phyloP scores from a whole-genome alignment of 371 early-diverging fungal species.

The Batkoa obscura region DNA sequence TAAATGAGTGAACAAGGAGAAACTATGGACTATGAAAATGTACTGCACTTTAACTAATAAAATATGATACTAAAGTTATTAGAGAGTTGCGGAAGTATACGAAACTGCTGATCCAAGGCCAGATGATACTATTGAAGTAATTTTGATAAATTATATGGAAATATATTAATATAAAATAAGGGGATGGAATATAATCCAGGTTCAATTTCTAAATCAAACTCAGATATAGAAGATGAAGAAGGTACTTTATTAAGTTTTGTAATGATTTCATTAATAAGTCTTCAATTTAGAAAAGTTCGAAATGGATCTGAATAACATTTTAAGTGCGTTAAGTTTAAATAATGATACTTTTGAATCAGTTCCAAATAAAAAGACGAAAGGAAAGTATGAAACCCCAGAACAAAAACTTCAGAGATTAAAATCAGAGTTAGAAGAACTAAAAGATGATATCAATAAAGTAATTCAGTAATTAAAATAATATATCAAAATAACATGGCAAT shows the following conservation, averaged over 20 bases:
- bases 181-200: not conserved
- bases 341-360: not conserved
- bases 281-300: not conserved
- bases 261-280: not conserved
- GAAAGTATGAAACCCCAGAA: not conserved
- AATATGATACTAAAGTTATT: no score
- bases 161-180: not conserved
- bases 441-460: not conserved
- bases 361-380: not conserved
- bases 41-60: no score
- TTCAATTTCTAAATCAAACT: not conserved
- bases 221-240: not conserved
- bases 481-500: not conserved
- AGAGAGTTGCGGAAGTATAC: not conserved
- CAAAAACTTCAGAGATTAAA: not conserved
- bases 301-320: not conserved
- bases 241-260: not conserved
- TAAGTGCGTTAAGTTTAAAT: not conserved
- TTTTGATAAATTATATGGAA: not conserved
- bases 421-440: not conserved
- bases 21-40: no score
- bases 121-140: not conserved
- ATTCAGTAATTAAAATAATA: not conserved
- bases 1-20: no score
- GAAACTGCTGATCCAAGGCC: not conserved